phyloP scores from a whole-genome alignment of 2,329 filamentous ascomycete genomes.

The Fusarium stilboides region DNA sequence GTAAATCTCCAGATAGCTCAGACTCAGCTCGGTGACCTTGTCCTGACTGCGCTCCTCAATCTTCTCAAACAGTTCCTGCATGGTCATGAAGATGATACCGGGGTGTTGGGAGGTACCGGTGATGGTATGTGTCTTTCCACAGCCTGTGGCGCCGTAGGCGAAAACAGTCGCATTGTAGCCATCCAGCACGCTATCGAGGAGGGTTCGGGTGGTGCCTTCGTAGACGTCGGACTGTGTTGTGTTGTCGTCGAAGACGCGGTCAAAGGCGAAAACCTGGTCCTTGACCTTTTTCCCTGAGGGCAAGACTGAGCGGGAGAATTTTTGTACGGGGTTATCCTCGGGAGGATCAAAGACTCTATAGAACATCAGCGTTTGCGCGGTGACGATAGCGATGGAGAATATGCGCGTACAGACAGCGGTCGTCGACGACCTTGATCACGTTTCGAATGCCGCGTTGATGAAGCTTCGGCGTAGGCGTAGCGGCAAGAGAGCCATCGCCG shows the following conservation, averaged over 20 bases:
- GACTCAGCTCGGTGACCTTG: constrained; percentile 89
- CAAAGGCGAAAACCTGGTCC: constrained; percentile 97
- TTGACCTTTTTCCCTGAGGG: constrained; percentile 92
- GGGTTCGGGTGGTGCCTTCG: constrained; percentile 87
- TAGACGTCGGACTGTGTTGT: constrained; percentile 94
- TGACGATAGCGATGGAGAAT: background rate
- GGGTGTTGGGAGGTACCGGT: constrained; percentile 92
- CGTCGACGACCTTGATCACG: constrained; percentile 96
- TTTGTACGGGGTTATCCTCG: constrained; percentile 92
- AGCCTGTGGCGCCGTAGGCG: constrained; percentile 97
- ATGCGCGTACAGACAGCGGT: constrained; percentile 87
- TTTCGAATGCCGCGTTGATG: constrained; percentile 88
- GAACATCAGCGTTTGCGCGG: constrained; percentile 36
- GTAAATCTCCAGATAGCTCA: constrained; percentile 98
- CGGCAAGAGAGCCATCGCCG: constrained; percentile 97
- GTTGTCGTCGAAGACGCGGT: constrained; percentile 96
- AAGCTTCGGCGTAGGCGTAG: constrained; percentile 85
- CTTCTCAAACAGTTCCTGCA: constrained; percentile 98
- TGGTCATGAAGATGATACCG: constrained; percentile 98
- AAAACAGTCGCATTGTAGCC: constrained; percentile 99
- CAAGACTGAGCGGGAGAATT: constrained; percentile 86
- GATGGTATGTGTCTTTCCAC: constrained; percentile 98
- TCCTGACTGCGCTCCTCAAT: constrained; percentile 89
- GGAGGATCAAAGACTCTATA: constrained; percentile 94
- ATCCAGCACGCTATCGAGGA: constrained; percentile 96